A percentile compares a stretch with the other conserved stretches of the same genome.
phyloP scores from a whole-genome alignment of 2,329 filamentous ascomycete species.

The Aspergillus candidus region DNA sequence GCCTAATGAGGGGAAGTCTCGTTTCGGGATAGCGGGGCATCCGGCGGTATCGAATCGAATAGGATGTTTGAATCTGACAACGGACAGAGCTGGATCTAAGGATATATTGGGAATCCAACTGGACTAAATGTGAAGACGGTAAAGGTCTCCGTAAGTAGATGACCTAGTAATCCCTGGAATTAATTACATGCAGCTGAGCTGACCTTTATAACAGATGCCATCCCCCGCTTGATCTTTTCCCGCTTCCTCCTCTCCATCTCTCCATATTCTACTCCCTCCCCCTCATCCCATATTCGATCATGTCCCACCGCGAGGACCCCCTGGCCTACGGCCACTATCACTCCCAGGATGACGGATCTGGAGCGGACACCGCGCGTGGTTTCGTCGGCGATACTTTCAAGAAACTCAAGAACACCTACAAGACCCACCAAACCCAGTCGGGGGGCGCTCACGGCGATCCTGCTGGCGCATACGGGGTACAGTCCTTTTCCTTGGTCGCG shows the following conservation, averaged over 20 bases:
- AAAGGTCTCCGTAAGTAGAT: too few relatives aligned
- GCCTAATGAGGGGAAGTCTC: neutral
- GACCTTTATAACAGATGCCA: too few relatives aligned
- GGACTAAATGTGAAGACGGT: too few relatives aligned
- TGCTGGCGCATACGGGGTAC: too few relatives aligned
- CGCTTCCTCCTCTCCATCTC: neutral
- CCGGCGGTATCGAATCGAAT: too few relatives aligned
- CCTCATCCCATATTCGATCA: conserved; percentile 10
- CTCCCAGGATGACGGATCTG: conserved; percentile 24
- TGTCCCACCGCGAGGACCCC: conserved; percentile 44
- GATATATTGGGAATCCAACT: too few relatives aligned
- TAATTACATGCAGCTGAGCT: too few relatives aligned
- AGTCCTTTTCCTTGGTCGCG: too few relatives aligned
- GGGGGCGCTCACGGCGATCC: neutral
- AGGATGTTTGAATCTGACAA: too few relatives aligned
- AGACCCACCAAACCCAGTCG: conserved; percentile 20
- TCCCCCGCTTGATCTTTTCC: neutral
- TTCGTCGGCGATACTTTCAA: conserved; percentile 49
- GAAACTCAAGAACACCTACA: conserved; percentile 40
- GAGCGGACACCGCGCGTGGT: conserved; percentile 42
- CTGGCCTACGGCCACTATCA: conserved; percentile 52
- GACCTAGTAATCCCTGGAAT: too few relatives aligned
- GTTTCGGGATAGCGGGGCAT: neutral
- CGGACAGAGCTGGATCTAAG: too few relatives aligned
- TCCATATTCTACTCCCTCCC: neutral